Evolutionary conservation across 345 rosid genomes (phyloP), one percentile per base, ranked within the genome.

Genomic region (Capsella bursapastoris): DNA sequence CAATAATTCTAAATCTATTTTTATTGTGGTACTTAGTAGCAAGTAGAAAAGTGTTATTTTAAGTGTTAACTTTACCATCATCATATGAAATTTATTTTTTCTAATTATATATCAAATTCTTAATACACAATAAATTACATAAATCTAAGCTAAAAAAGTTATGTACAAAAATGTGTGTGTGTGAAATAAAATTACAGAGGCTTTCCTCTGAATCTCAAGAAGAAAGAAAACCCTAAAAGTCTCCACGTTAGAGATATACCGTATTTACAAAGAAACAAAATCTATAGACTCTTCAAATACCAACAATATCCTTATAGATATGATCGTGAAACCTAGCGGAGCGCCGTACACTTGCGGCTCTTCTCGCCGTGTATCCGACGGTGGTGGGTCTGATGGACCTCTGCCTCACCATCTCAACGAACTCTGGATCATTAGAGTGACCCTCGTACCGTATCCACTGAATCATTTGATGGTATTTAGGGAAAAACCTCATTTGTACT

Each of bases 391-490:
- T 79, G 18, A 87, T 31, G 8, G 95, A 90, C 57, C 89, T 83
- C 69, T 95, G 97, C 40, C 97, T 83, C 73, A 95, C 94, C 88
- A 91, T 83, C 1, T 86, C 87, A 43, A 87, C 85, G 73, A 80
- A 92, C 77, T 84, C 90, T 0, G 90, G 85, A 57, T 95, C 92
- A 70, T 86, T 82, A 4, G 91, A 79, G 8, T 63, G 86, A 50
- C 93, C 97, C 47, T 88, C 97, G 1, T 68, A 77, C 73, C 89
- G 74, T 3, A 89, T 81, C 99, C 97, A 92, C 53, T 87, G 93
- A 72, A 96, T 89, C 99, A 90, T 96, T 79, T 96, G 98, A 74
- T 96, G 94, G 76, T 89, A 86, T 63, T 83, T 43, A 0, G 99
- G 99, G 85, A 86, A 96, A 58, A 92, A 89, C 70, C 97, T 80